phyloP scores from a whole-genome alignment of 306 rosid species.

The Lablab purpureus region DNA sequence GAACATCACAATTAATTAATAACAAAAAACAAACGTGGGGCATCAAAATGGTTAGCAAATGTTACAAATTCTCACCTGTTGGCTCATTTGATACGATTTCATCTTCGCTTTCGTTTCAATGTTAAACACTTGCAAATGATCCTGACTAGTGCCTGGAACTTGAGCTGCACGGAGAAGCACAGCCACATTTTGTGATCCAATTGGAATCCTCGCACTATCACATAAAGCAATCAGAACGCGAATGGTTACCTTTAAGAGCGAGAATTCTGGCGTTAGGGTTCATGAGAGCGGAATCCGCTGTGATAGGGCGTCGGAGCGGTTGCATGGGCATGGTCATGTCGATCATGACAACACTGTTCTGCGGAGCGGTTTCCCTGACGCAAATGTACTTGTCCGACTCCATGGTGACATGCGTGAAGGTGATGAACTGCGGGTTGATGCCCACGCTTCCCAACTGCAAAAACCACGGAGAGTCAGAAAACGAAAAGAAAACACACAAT shows the following conservation, averaged over 20 bases:
- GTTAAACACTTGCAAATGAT: slow-evolving; percentile 83
- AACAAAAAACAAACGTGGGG: slow-evolving; percentile 14
- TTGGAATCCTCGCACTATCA: not conserved
- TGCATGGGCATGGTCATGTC: slow-evolving; percentile 87
- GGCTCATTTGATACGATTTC: slow-evolving; percentile 83
- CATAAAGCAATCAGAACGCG: slow-evolving; percentile 6
- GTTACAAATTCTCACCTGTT: slow-evolving; percentile 61
- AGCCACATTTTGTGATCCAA: slow-evolving; percentile 7
- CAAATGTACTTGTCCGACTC: slow-evolving; percentile 86
- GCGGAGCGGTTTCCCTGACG: slow-evolving; percentile 82
- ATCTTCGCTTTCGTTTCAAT: slow-evolving; percentile 76
- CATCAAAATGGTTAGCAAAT: not conserved
- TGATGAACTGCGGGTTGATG: slow-evolving; percentile 75
- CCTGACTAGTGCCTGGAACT: slow-evolving; percentile 83
- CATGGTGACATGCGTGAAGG: slow-evolving; percentile 85
- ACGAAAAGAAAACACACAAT: not conserved
- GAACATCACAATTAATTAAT: not conserved
- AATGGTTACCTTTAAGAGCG: slow-evolving; percentile 68
- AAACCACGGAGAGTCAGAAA: slow-evolving; percentile 12
- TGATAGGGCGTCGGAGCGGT: slow-evolving; percentile 82
- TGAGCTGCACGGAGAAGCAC: slow-evolving; percentile 61
- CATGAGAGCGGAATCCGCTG: slow-evolving; percentile 88
- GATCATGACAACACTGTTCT: slow-evolving; percentile 74
- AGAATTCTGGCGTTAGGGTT: slow-evolving; percentile 78
- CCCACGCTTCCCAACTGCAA: slow-evolving; percentile 76